Conservation (phyloP, 257 asterid species). For the Solanum pimpinellifolium region DNA sequence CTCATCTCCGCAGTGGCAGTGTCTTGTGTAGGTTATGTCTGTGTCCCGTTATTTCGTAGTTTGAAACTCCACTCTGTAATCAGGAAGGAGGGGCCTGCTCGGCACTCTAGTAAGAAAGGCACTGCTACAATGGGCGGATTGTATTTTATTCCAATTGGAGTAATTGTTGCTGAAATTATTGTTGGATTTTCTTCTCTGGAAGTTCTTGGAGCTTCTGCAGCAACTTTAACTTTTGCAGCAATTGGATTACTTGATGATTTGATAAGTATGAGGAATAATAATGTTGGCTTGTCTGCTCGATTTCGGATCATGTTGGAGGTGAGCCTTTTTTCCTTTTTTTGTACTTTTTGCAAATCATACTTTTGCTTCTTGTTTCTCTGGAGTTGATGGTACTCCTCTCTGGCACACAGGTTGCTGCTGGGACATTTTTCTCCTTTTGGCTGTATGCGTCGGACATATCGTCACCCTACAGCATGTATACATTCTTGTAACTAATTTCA, state of each 20-base stretch:
- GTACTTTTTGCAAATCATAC: neutral
- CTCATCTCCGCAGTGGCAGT: constrained; percentile 42
- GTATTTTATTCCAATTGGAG: constrained; percentile 70
- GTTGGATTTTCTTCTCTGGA: constrained; percentile 63
- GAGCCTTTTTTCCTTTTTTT: constrained; percentile 5
- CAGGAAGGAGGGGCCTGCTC: constrained; percentile 36
- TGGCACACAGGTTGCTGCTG: constrained; percentile 59
- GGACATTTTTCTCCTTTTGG: constrained; percentile 73
- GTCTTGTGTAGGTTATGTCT: constrained; percentile 62
- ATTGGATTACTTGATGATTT: constrained; percentile 65
- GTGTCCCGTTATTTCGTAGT: constrained; percentile 67
- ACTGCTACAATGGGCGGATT: constrained; percentile 87
- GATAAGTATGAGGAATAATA: constrained; percentile 27
- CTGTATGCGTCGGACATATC: constrained; percentile 43
- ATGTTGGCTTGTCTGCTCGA: constrained; percentile 43
- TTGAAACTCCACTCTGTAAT: constrained; percentile 40
- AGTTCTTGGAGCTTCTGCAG: constrained; percentile 63
- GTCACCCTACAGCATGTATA: constrained; percentile 43
- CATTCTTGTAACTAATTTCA: constrained; percentile 58
- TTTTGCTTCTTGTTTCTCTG: neutral
- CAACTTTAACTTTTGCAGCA: constrained; percentile 56
- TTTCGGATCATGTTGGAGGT: constrained; percentile 61
- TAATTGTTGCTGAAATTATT: constrained; percentile 58
- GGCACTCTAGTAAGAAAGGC: constrained; percentile 50
- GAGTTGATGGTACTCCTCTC: constrained; percentile 11